phyloP scores from a whole-genome alignment of 2,329 filamentous ascomycete species.

The Aspergillaceae sp. region DNA sequence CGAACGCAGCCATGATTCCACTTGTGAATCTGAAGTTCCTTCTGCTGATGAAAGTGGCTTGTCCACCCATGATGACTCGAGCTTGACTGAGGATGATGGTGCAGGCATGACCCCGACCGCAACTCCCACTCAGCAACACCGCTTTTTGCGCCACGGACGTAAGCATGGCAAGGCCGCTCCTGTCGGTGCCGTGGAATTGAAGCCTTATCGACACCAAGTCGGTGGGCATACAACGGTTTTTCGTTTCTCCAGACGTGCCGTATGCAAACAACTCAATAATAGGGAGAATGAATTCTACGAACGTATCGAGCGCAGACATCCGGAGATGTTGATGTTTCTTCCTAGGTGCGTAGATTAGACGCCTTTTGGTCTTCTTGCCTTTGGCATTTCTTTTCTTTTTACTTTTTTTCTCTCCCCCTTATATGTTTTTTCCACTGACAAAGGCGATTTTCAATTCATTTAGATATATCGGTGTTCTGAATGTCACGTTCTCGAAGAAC shows the following conservation, averaged over 20 bases:
- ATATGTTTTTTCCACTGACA: too few species aligned
- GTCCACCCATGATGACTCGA: constrained; percentile 43
- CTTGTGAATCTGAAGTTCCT: constrained; percentile 38
- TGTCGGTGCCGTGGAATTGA: constrained; percentile 85
- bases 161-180: constrained; percentile 39
- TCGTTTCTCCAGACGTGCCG: constrained; percentile 86
- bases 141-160: constrained; percentile 19
- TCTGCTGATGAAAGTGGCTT: constrained; percentile 35
- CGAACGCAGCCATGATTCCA: constrained; percentile 31
- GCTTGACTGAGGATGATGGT: constrained; percentile 44
- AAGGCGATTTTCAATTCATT: too few species aligned
- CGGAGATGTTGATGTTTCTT: constrained; percentile 80
- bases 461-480: constrained; percentile 93
- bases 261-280: constrained; percentile 97
- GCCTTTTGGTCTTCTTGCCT: too few species aligned
- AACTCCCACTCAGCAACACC: constrained; percentile 30
- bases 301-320: constrained; percentile 82
- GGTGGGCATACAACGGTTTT: constrained; percentile 94
- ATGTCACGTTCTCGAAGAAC: constrained; percentile 87
- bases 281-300: constrained; percentile 99
- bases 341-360: constrained; percentile 56
- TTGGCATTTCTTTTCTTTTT: constrained; percentile 4
- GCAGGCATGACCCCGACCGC: constrained; percentile 36
- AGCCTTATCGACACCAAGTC: constrained; percentile 95
- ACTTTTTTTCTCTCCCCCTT: neutral